These are phyloP conservation scores for Cladosporium sp. DNA, from an alignment of 2,329 filamentous ascomycete species.

Conservation along the genomic window DNA sequence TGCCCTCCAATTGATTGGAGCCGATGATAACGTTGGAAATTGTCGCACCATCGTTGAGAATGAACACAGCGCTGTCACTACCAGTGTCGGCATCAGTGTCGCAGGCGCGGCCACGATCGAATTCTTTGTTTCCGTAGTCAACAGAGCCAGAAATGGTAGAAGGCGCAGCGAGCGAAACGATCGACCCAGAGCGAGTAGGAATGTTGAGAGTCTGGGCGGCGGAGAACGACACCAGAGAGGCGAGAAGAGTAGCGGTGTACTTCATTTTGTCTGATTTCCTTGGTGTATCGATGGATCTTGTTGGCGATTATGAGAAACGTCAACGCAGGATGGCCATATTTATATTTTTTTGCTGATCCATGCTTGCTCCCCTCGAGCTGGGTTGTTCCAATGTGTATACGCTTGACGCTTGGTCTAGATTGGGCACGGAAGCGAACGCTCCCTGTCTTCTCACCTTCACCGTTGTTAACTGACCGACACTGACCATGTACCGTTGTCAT, in stretches of 20 bases:
- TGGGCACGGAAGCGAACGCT: slow-evolving; percentile 8
- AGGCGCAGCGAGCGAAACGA: slow-evolving; percentile 33
- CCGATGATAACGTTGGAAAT: slow-evolving; percentile 57
- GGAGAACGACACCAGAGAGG: slow-evolving; percentile 27
- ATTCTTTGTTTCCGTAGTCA: slow-evolving; percentile 23
- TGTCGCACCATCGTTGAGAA: slow-evolving; percentile 52
- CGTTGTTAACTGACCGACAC: background rate
- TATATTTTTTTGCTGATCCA: background rate
- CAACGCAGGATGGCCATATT: background rate
- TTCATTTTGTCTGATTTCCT: slow-evolving; percentile 7
- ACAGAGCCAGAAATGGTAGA: slow-evolving; percentile 24
- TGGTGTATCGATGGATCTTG: background rate
- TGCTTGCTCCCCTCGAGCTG: background rate
- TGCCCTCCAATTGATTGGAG: slow-evolving; percentile 50
- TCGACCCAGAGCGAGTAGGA: slow-evolving; percentile 33
- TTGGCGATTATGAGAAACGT: background rate
- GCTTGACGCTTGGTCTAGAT: background rate
- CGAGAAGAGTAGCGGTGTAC: slow-evolving; percentile 27
- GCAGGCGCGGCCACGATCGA: slow-evolving; percentile 23
- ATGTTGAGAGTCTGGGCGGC: slow-evolving; percentile 38
- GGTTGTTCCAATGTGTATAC: background rate
- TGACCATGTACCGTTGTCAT: background rate
- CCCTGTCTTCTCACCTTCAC: background rate
- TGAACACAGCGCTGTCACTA: slow-evolving; percentile 50
- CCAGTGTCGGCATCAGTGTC: slow-evolving; percentile 21